Evolutionary conservation across 1,139 yeast genomes (phyloP).

Genomic region (Yamadazyma aaseri): DNA sequence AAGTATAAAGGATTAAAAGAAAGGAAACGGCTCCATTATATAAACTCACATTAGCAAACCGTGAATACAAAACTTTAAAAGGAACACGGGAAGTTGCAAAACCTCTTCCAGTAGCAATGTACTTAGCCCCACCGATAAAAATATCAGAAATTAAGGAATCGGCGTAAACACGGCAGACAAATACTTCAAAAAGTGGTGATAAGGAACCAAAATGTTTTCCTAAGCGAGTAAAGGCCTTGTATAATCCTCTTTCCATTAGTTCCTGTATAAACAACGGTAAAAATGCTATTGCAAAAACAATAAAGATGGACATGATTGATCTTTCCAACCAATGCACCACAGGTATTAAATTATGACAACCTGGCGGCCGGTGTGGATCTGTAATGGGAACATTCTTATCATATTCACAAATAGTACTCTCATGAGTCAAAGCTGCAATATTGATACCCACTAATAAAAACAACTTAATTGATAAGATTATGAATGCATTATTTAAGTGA

Average conservation of each 20-base stretch:
- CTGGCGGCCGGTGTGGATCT: slow-evolving; percentile 43
- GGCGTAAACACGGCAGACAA: slow-evolving; percentile 52
- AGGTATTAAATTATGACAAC: slow-evolving; percentile 50
- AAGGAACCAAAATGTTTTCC: slow-evolving; percentile 48
- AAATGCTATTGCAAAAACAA: slow-evolving; percentile 50
- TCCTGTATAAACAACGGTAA: slow-evolving; percentile 53
- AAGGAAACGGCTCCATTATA: slow-evolving; percentile 42
- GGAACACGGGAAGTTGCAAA: slow-evolving; percentile 50
- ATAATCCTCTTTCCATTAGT: slow-evolving; percentile 48
- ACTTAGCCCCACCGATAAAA: slow-evolving; percentile 52
- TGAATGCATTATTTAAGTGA: slow-evolving; percentile 52
- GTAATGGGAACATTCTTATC: slow-evolving; percentile 46
- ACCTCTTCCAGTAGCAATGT: slow-evolving; percentile 56
- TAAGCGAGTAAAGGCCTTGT: slow-evolving; percentile 43
- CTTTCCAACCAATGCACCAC: slow-evolving; percentile 51
- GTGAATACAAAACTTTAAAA: slow-evolving; percentile 41
- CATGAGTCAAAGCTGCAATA: slow-evolving; percentile 47
- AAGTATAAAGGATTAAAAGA: slow-evolving; percentile 40
- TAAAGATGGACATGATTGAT: slow-evolving; percentile 47
- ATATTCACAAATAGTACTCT: slow-evolving; percentile 46
- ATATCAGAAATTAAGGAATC: slow-evolving; percentile 49
- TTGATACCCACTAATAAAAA: slow-evolving; percentile 47
- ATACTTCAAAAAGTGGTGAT: slow-evolving; percentile 54
- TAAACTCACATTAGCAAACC: slow-evolving; percentile 48
- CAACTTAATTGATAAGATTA: slow-evolving; percentile 46